Evolutionary conservation across 352 stramenopile genomes (phyloP).

Genomic region (Phytophthora ohioensis): DNA sequence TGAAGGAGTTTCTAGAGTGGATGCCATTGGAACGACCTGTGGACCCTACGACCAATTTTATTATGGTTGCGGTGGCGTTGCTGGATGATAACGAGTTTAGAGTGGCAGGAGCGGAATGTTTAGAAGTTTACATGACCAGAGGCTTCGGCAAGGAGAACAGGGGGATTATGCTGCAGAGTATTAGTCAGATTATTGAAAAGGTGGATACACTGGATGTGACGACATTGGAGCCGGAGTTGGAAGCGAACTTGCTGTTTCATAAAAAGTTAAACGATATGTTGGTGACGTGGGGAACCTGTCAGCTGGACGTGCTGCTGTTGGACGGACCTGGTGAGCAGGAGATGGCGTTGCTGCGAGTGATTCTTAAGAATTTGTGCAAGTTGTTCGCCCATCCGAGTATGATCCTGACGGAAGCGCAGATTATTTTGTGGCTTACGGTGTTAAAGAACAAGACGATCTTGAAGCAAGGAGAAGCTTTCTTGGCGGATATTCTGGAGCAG

Average conservation of each 20-base stretch:
- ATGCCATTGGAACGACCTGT: constrained; percentile 75
- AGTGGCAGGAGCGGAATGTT: constrained; percentile 65
- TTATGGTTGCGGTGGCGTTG: constrained; percentile 67
- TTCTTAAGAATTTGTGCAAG: constrained; percentile 59
- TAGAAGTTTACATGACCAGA: constrained; percentile 76
- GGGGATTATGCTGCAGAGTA: constrained; percentile 68
- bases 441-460: constrained; percentile 77
- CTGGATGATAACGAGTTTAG: constrained; percentile 66
- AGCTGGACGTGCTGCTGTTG: constrained; percentile 64
- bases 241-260: constrained; percentile 68
- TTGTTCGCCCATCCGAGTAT: constrained; percentile 77
- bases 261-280: constrained; percentile 83
- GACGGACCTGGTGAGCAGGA: constrained; percentile 54
- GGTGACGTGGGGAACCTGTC: constrained; percentile 72
- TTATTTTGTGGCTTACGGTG: constrained; percentile 77
- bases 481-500: constrained; percentile 50
- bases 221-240: constrained; percentile 53
- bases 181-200: constrained; percentile 66
- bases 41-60: constrained; percentile 64
- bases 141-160: constrained; percentile 78
- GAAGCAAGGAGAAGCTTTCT: constrained; percentile 49
- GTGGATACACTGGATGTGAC: constrained; percentile 55
- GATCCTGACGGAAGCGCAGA: constrained; percentile 73
- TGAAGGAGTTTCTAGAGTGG: constrained; percentile 88
- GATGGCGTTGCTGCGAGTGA: constrained; percentile 52